A percentile compares a stretch with the other conserved stretches of the same genome.
phyloP scores from a whole-genome alignment of 495 filamentous ascomycete genomes.

The Jackrogersella multiformis region DNA sequence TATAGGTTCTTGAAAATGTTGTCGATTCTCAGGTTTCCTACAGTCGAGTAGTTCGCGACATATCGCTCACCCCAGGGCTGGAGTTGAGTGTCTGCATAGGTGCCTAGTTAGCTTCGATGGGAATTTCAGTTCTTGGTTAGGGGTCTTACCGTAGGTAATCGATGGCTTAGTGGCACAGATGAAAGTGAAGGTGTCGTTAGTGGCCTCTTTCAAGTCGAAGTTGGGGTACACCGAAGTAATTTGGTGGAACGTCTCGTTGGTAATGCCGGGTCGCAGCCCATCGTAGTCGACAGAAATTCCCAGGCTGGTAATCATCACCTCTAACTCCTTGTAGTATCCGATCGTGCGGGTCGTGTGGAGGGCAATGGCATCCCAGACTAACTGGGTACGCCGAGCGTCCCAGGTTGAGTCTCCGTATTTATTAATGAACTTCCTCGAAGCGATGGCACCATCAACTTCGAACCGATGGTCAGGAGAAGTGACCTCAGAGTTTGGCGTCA shows the following conservation, averaged over 20 bases:
- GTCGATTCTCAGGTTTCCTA: slow-evolving; percentile 36
- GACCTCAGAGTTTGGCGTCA: slow-evolving; percentile 39
- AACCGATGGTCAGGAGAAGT: slow-evolving; percentile 50
- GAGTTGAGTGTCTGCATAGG: slow-evolving; percentile 29
- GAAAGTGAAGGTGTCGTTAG: slow-evolving; percentile 48
- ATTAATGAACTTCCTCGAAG: slow-evolving; percentile 48
- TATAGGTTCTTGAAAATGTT: slow-evolving; percentile 33
- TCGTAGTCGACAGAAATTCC: slow-evolving; percentile 58
- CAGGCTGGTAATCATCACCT: slow-evolving; percentile 45
- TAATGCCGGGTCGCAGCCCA: slow-evolving; percentile 44
- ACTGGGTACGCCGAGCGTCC: slow-evolving; percentile 52
- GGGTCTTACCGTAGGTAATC: slow-evolving; percentile 53
- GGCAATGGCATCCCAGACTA: slow-evolving; percentile 56
- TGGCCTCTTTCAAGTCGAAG: slow-evolving; percentile 41
- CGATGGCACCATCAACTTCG: slow-evolving; percentile 58
- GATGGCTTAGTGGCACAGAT: slow-evolving; percentile 51
- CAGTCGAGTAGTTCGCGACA: slow-evolving; percentile 25
- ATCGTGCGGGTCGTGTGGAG: slow-evolving; percentile 52
- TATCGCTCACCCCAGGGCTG: slow-evolving; percentile 41
- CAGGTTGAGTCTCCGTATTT: slow-evolving; percentile 43
- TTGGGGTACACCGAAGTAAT: slow-evolving; percentile 47
- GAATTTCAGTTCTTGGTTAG: not conserved
- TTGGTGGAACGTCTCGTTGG: slow-evolving; percentile 44
- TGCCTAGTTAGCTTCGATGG: slow-evolving; percentile 27
- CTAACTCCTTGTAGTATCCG: slow-evolving; percentile 52